Conservation (phyloP, 139 green algal genomes). For the Medakamo hakoo region DNA sequence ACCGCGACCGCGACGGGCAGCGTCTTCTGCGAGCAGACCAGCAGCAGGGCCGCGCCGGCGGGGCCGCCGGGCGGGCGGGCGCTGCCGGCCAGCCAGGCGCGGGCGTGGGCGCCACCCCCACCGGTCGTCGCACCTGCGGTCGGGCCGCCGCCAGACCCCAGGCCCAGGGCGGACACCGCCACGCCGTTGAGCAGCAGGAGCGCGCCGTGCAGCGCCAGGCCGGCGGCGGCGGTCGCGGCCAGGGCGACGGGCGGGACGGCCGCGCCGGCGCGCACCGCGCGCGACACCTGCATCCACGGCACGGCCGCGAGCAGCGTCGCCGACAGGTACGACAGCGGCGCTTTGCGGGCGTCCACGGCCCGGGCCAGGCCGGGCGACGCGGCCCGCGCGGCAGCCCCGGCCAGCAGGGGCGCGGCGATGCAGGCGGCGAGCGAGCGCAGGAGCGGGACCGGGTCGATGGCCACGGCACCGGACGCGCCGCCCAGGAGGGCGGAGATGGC, state of each 20-base stretch:
- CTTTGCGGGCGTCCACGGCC: constrained; percentile 20
- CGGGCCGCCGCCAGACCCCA: constrained; percentile 2
- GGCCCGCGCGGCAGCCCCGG: constrained; percentile 23
- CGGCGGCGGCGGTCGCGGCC: constrained; percentile 11
- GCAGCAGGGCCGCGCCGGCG: constrained; percentile 26
- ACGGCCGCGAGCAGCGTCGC: constrained; percentile 37
- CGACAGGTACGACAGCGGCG: constrained; percentile 23
- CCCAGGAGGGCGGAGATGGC: constrained; percentile 33
- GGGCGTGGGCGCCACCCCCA: neutral
- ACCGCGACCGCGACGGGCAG: constrained; percentile 45
- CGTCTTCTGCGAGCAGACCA: constrained; percentile 37
- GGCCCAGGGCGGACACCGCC: constrained; percentile 4
- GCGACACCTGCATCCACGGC: constrained; percentile 61
- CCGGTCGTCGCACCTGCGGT: constrained; percentile 1
- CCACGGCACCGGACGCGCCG: constrained; percentile 2
- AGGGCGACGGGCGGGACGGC: constrained; percentile 10
- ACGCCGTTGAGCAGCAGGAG: constrained; percentile 29
- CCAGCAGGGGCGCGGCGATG: constrained; percentile 41
- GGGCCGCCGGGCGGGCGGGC: constrained; percentile 2
- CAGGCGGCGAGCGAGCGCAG: constrained; percentile 40
- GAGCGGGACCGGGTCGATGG: constrained; percentile 22
- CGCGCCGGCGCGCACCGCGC: constrained; percentile 11
- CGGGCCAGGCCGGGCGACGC: constrained; percentile 18
- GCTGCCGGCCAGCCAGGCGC: neutral
- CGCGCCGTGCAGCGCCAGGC: constrained; percentile 21